Evolutionary conservation across 176 grass and related monocot species (phyloP).

Genomic region (Rhynchospora pubera): DNA sequence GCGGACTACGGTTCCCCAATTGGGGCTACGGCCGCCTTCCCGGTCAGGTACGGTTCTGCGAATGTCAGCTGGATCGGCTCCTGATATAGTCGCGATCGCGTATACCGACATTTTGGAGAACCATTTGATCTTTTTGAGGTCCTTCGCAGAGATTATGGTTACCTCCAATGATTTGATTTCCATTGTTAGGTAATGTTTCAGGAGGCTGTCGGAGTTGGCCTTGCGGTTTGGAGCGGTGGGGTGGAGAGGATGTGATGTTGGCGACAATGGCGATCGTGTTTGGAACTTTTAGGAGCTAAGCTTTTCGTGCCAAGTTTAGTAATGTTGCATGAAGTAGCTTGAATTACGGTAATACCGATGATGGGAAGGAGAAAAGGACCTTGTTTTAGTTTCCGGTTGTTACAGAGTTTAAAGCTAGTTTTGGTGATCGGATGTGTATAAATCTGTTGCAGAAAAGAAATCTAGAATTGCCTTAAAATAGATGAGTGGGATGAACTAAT

Average conservation of each 20-base stretch:
- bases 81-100: slow-evolving; percentile 50
- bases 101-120: slow-evolving; percentile 62
- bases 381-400: neutral
- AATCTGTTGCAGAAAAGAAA: neutral
- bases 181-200: slow-evolving; percentile 10
- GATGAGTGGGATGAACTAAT: neutral
- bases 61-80: slow-evolving; percentile 18
- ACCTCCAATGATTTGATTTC: slow-evolving; percentile 43
- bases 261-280: neutral
- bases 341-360: neutral
- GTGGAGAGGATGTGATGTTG: neutral
- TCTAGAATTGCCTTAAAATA: neutral
- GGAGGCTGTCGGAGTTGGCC: neutral
- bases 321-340: neutral
- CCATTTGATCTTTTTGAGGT: slow-evolving; percentile 59
- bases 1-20: slow-evolving; percentile 37
- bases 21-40: slow-evolving; percentile 33
- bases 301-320: neutral
- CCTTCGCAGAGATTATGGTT: slow-evolving; percentile 59
- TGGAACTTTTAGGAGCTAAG: neutral
- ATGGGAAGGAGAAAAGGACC: neutral
- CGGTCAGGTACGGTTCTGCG: slow-evolving; percentile 43
- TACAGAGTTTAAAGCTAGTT: neutral
- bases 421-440: neutral
- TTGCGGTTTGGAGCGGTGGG: neutral